These are phyloP conservation scores for Leishmania mexicana DNA, from an alignment of 208 protist genomes.

Conservation along the genomic window DNA sequence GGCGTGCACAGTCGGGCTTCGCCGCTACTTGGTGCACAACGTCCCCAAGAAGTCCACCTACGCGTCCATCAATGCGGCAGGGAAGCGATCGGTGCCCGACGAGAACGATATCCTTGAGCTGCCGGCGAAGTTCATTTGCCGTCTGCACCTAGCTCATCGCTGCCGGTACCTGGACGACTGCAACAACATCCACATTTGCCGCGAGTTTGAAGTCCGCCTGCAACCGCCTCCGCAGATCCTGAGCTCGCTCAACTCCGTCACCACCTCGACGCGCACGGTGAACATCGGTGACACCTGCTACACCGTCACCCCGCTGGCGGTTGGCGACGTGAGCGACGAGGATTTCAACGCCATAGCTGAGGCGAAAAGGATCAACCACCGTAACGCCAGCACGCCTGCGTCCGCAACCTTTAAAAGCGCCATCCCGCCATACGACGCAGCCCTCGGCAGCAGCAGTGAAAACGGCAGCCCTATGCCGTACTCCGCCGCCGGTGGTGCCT, in stretches of 20 bases:
- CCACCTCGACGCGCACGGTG: conserved; percentile 58
- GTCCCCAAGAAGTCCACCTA: conserved; percentile 34
- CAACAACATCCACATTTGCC: conserved; percentile 93
- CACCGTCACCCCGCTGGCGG: conserved; percentile 59
- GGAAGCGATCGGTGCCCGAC: conserved; percentile 25
- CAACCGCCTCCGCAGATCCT: conserved; percentile 77
- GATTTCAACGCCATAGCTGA: conserved; percentile 71
- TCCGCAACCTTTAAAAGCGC: conserved; percentile 18
- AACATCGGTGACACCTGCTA: conserved; percentile 81
- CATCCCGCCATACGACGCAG: conserved; percentile 19
- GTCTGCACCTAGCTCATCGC: conserved; percentile 84
- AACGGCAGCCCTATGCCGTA: conserved; percentile 28
- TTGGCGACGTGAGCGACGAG: conserved; percentile 74
- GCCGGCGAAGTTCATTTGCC: conserved; percentile 85
- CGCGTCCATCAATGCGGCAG: not conserved
- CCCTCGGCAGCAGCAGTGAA: conserved; percentile 11
- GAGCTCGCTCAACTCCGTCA: conserved; percentile 47
- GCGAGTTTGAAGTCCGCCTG: conserved; percentile 77
- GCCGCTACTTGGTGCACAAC: conserved; percentile 82
- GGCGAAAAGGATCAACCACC: conserved; percentile 42
- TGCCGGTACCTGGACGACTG: conserved; percentile 92
- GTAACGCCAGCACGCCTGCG: conserved; percentile 20
- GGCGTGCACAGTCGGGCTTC: conserved; percentile 82
- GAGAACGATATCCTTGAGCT: conserved; percentile 61
- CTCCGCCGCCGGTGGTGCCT: conserved; percentile 21